A percentile compares a stretch with the other conserved stretches of the same genome.
These are phyloP conservation scores for Phalaenopsis hybrid DNA, from an alignment of 116 monocot genomes.

Conservation along the genomic window DNA sequence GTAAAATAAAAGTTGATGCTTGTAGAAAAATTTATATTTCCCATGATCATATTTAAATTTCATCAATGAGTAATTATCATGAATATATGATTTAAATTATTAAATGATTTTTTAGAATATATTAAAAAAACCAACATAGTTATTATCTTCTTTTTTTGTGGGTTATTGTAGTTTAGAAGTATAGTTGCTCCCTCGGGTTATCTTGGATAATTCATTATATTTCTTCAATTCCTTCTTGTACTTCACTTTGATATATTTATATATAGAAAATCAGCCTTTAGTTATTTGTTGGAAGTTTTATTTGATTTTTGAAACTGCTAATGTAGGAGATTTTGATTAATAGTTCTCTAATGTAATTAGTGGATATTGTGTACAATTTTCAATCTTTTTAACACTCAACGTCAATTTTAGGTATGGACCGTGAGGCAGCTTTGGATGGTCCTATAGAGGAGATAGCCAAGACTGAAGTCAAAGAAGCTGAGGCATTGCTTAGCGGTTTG, in stretches of 20 bases:
- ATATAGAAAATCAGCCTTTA: not conserved
- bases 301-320: not conserved
- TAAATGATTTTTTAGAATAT: too few relatives aligned
- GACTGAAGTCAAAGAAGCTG: constrained; percentile 69
- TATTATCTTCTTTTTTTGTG: too few relatives aligned
- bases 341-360: not conserved
- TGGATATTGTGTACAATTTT: not conserved
- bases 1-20: too few relatives aligned
- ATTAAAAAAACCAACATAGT: too few relatives aligned
- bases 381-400: not conserved
- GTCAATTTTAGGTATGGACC: constrained; percentile 38
- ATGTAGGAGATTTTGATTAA: not conserved
- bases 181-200: too few relatives aligned
- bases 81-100: too few relatives aligned
- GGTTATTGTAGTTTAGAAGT: too few relatives aligned
- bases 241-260: not conserved
- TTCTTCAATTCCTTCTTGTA: not conserved
- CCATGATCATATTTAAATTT: too few relatives aligned
- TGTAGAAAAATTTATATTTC: too few relatives aligned
- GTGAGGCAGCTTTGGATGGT: constrained; percentile 43
- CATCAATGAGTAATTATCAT: too few relatives aligned
- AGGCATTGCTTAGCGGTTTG: constrained; percentile 50
- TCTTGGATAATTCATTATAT: not conserved
- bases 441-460: constrained; percentile 81
- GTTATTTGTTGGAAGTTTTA: not conserved